Evolutionary conservation across 208 protist species (phyloP).

Genomic region (Trypanosoma caninum): DNA sequence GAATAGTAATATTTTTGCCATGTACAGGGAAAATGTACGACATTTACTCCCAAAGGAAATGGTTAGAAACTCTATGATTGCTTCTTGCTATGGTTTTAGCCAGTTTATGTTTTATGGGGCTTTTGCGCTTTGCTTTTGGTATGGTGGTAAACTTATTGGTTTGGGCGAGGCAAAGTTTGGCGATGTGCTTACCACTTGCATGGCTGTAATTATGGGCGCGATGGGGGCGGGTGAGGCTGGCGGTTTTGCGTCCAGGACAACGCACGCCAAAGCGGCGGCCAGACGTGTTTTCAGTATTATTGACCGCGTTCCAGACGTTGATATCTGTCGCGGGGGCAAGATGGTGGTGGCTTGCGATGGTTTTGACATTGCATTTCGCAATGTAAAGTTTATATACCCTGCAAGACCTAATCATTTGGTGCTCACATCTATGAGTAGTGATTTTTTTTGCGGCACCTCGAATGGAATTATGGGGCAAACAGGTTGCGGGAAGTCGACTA

Average conservation of each 20-base stretch:
- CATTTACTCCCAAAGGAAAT: conserved; percentile 24
- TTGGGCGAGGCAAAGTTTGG: conserved; percentile 61
- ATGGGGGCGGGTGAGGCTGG: conserved; percentile 59
- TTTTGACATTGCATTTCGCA: conserved; percentile 45
- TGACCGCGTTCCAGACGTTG: conserved; percentile 66
- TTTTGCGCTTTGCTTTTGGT: conserved; percentile 75
- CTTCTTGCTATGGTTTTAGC: conserved; percentile 40
- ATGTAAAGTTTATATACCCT: conserved; percentile 64
- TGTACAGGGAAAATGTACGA: conserved; percentile 23
- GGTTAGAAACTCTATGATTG: conserved; percentile 29
- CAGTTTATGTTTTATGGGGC: conserved; percentile 61
- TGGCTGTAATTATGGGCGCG: conserved; percentile 62
- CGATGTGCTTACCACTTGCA: conserved; percentile 39
- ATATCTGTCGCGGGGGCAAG: conserved; percentile 35
- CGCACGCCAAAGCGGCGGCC: conserved; percentile 38
- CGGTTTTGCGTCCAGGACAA: conserved; percentile 56
- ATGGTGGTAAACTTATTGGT: conserved; percentile 65
- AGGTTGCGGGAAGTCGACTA: conserved; percentile 84
- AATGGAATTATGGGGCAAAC: conserved; percentile 79
- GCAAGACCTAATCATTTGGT: conserved; percentile 54
- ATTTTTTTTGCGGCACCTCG: conserved; percentile 35
- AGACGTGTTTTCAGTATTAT: conserved; percentile 75
- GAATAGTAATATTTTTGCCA: conserved; percentile 31
- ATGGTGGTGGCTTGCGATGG: conserved; percentile 35
- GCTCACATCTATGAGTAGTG: conserved; percentile 37